These are phyloP conservation scores for Metschnikowia baotianmanensis DNA, from an alignment of 805 yeast genomes.

Conservation along the genomic window DNA sequence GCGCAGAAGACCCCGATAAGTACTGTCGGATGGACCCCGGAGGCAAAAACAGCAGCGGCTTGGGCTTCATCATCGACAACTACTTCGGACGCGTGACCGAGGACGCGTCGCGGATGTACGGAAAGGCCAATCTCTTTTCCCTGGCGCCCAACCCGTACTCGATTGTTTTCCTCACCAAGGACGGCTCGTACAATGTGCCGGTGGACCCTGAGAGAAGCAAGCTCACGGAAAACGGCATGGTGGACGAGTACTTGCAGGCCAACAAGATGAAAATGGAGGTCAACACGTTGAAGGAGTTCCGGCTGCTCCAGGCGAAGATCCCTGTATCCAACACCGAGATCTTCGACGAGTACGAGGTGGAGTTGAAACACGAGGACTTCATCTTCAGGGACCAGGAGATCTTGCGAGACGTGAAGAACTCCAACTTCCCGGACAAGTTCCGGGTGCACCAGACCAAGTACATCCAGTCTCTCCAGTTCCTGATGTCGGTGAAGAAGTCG, in stretches of 20 bases:
- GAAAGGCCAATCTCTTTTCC: conserved; percentile 23
- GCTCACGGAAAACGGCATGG: conserved; percentile 24
- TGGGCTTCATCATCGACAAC: conserved; percentile 21
- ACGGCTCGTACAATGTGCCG: conserved; percentile 33
- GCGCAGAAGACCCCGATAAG: conserved; percentile 12
- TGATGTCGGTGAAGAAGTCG: conserved; percentile 7
- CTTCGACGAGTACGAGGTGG: conserved; percentile 26
- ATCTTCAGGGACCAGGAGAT: conserved; percentile 21
- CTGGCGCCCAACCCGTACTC: conserved; percentile 32
- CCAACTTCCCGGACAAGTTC: conserved; percentile 10
- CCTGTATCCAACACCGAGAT: conserved; percentile 24
- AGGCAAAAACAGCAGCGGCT: conserved; percentile 24
- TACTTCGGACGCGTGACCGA: conserved; percentile 18
- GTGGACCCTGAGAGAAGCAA: conserved; percentile 13
- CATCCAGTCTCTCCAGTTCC: conserved; percentile 15
- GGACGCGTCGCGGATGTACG: conserved; percentile 19
- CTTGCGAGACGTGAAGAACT: conserved; percentile 18
- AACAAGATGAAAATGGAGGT: conserved; percentile 6
- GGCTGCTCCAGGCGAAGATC: conserved; percentile 17
- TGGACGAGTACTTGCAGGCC: conserved; percentile 20
- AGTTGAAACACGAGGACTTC: conserved; percentile 28
- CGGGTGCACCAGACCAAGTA: conserved; percentile 10
- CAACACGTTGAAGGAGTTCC: conserved; percentile 24
- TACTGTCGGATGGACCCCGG: conserved; percentile 8
- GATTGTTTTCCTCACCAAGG: conserved; percentile 27